phyloP scores from a whole-genome alignment of 148 eudicot species.

The Heliamphora exappendiculata region DNA sequence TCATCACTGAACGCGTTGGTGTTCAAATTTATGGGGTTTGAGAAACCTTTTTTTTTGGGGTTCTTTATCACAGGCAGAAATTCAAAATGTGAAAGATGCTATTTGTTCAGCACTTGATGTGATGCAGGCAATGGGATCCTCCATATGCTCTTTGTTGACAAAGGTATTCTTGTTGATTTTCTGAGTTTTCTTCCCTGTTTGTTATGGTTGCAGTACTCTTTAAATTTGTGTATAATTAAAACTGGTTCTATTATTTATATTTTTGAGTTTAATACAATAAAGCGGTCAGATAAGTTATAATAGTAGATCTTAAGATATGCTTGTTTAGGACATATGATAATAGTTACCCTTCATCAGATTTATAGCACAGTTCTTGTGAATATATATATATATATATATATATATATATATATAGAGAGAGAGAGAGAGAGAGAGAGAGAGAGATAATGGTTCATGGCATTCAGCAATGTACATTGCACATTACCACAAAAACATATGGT shows the following conservation, averaged over 20 bases:
- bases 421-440: too few relatives aligned
- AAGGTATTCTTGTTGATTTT: slow-evolving; percentile 34
- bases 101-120: slow-evolving; percentile 81
- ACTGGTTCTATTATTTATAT: background rate
- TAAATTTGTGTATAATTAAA: background rate
- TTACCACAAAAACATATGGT: background rate
- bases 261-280: background rate
- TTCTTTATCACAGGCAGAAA: slow-evolving; percentile 47
- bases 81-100: slow-evolving; percentile 51
- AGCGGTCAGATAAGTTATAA: background rate
- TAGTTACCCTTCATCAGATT: background rate
- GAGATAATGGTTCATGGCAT: background rate
- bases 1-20: background rate
- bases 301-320: background rate
- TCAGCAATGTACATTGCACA: background rate
- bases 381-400: too few relatives aligned
- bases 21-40: background rate
- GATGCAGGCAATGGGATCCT: slow-evolving; percentile 76
- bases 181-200: background rate
- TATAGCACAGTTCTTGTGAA: background rate
- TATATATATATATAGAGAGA: too few relatives aligned
- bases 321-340: background rate
- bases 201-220: background rate
- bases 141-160: slow-evolving; percentile 44
- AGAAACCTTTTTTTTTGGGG: background rate